Evolutionary conservation across 2,329 filamentous ascomycete genomes (phyloP).

Genomic region (Trichoderma pleuroti): DNA sequence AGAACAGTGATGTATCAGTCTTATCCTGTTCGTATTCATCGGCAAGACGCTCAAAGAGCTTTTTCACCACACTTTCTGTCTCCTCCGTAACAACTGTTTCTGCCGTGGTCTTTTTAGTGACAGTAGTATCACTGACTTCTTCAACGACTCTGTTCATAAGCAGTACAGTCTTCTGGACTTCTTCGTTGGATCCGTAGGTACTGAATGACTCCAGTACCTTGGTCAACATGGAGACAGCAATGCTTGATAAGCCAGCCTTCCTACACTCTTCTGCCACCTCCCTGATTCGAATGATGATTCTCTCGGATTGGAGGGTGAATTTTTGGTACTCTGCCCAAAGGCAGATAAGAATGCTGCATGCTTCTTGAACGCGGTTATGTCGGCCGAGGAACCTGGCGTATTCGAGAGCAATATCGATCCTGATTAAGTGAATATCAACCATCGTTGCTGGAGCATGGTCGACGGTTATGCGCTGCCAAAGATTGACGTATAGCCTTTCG

Average conservation of each 20-base stretch:
- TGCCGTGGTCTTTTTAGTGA: constrained; percentile 33
- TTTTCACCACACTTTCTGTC: constrained; percentile 34
- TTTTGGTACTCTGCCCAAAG: constrained; percentile 35
- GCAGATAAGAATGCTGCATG: constrained; percentile 38
- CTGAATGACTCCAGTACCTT: constrained; percentile 41
- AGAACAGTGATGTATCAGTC: constrained; percentile 35
- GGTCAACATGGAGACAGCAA: constrained; percentile 35
- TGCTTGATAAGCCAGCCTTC: constrained; percentile 32
- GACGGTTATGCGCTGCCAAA: constrained; percentile 39
- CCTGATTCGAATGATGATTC: constrained; percentile 34
- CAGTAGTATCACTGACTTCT: constrained; percentile 36
- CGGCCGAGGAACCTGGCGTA: constrained; percentile 36
- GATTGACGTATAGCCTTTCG: constrained; percentile 38
- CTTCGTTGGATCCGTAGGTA: constrained; percentile 32
- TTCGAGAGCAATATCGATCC: constrained; percentile 38
- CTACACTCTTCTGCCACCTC: constrained; percentile 35
- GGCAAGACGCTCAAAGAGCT: constrained; percentile 37
- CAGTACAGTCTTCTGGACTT: constrained; percentile 33
- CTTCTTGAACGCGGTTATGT: constrained; percentile 34
- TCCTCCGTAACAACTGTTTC: constrained; percentile 27
- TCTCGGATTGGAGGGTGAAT: constrained; percentile 31
- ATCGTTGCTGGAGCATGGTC: constrained; percentile 30
- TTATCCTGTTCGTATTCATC: constrained; percentile 34
- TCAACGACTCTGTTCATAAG: constrained; percentile 40
- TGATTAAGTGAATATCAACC: constrained; percentile 35